Base-by-base conservation (phyloP, 202 grass and related monocot genomes). In the Saccharum hybrid region DNA sequence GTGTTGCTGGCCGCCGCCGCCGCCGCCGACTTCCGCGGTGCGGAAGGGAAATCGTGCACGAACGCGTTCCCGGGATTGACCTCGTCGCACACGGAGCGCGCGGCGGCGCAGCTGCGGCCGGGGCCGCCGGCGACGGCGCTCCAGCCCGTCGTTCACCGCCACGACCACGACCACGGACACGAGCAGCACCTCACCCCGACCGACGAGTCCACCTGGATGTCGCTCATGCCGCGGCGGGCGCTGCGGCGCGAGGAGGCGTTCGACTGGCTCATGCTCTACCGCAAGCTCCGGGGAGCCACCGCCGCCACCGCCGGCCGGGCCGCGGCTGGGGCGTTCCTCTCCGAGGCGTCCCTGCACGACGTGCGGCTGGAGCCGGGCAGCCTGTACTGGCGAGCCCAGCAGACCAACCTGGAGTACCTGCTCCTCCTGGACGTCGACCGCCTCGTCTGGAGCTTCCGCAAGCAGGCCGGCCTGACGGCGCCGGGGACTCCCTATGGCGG, bases 331-430 rank as follows among this genome's bases (percentile, higher is more conserved):
- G 40, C 68, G 45, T 90, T 97, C 87, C 71, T 97, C 36, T 79
- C 79, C n/a, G 91, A 97, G 65, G 85, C 75, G 26, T 82, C 89
- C 71, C 91, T 94, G 68, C 89, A 94, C 34, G 89, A 92, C 48
- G 91, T 97, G 68, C 84, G 83, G 33, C 79, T 97, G 45, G 72
- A 87, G 75, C 89, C 66, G 56, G 87, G 77, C n/a, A 82, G 91
- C 51, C 14, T 88, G 1, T 91, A 94, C 65, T 92, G 89, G 82
- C 75, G 43, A 14, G 94, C 91, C 8, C 89, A 97, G 85, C 87
- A 94, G 82, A 97, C 94, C 60, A 97, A 97, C 76, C 82, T 97
- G 42, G 91, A 94, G 85, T 97, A 97, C 80, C 84, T 97, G 70
- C 77, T 97, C 10, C 84, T 97, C 52, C 86, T 97, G 19, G 94